Conservation (phyloP, 192 early-diverging fungal species). For the Mycoemilia scoparia region DNA sequence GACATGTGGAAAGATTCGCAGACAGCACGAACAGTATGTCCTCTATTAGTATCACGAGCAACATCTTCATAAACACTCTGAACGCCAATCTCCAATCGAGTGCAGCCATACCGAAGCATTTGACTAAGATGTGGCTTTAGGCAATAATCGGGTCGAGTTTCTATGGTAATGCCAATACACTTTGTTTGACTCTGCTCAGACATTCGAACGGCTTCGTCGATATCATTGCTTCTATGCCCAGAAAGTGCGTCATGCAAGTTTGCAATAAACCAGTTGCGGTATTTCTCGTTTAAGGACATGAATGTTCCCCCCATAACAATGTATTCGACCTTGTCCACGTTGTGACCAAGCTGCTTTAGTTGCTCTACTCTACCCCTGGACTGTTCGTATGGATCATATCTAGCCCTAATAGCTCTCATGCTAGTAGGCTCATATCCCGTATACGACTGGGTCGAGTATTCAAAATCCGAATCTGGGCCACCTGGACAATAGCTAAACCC, state of each 20-base stretch:
- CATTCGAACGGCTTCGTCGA: slow-evolving; percentile 95
- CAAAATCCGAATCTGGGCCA: slow-evolving; percentile 97
- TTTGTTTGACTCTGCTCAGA: slow-evolving; percentile 94
- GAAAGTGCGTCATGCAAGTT: slow-evolving; percentile 93
- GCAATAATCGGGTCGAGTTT: slow-evolving; percentile 96
- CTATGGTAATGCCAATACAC: slow-evolving; percentile 98
- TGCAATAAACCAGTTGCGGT: slow-evolving; percentile 94
- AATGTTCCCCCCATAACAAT: slow-evolving; percentile 99
- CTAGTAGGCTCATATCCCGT: slow-evolving; percentile 98
- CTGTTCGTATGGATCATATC: slow-evolving; percentile 96
- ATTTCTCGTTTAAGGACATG: slow-evolving; percentile 90
- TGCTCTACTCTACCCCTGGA: slow-evolving; percentile 86
- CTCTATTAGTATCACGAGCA: slow-evolving; percentile 92
- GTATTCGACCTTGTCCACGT: slow-evolving; percentile 96
- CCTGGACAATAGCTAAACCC: slow-evolving; percentile 97
- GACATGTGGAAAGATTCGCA: slow-evolving; percentile 94
- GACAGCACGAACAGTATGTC: slow-evolving; percentile 96
- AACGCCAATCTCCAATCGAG: slow-evolving; percentile 92
- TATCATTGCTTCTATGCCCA: slow-evolving; percentile 70
- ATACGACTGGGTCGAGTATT: slow-evolving; percentile 99
- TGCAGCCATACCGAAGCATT: slow-evolving; percentile 98
- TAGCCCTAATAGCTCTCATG: slow-evolving; percentile 96
- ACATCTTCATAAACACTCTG: slow-evolving; percentile 99
- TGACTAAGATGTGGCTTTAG: slow-evolving; percentile 94
- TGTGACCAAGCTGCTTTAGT: slow-evolving; percentile 79